phyloP scores from a whole-genome alignment of 768 basidiomycete species.

The Serendipita sp. region DNA sequence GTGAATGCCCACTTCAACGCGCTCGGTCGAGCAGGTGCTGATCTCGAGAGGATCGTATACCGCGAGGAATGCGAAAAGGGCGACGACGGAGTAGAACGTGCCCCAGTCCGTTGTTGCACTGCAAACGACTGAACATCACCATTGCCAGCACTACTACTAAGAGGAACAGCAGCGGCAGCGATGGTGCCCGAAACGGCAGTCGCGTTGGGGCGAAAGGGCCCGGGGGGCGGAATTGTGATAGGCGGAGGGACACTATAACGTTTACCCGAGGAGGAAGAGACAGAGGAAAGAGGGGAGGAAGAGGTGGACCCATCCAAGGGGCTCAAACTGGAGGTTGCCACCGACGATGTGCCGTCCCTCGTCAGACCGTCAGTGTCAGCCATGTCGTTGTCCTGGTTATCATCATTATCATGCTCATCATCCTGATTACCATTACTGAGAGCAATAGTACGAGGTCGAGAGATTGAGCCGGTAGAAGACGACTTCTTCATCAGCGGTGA shows the following conservation, averaged over 20 bases:
- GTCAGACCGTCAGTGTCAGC: background rate
- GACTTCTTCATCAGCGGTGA: background rate
- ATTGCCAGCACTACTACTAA: no score
- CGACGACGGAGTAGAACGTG: no score
- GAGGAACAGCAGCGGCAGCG: no score
- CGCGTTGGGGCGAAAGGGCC: background rate
- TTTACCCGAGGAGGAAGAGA: background rate
- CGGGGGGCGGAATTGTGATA: background rate
- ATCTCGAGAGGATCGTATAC: background rate
- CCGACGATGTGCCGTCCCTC: background rate
- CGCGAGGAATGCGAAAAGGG: no score
- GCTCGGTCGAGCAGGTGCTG: background rate
- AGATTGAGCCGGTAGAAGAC: background rate
- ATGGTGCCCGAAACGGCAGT: background rate
- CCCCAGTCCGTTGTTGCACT: no score
- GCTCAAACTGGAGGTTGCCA: no score
- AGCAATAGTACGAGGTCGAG: background rate
- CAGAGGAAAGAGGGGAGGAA: no score
- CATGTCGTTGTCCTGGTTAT: background rate
- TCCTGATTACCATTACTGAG: no score
- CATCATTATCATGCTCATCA: background rate
- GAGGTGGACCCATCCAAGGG: no score
- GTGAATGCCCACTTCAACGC: slow-evolving; percentile 5
- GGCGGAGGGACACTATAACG: slow-evolving; percentile 1
- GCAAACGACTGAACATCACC: no score